These are phyloP conservation scores for Rhizophagus prolifer DNA, from an alignment of 192 early-diverging fungal species.

Conservation along the genomic window DNA sequence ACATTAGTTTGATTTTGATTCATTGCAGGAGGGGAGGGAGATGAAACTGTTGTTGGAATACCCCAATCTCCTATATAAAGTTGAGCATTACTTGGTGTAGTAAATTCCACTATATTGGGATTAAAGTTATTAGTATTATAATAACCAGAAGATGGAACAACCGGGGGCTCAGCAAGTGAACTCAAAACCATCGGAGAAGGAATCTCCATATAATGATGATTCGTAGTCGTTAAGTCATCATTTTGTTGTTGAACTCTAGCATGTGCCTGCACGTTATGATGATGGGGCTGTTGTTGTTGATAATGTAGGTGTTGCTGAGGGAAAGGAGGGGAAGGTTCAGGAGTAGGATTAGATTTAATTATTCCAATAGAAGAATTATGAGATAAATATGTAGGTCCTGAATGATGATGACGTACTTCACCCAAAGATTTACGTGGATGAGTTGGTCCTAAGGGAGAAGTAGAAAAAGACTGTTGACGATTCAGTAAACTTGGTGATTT, in stretches of 20 bases:
- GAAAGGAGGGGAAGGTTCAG: background rate
- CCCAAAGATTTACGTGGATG: background rate
- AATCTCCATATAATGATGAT: background rate
- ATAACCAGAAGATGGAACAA: conserved; percentile 8
- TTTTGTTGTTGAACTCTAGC: background rate
- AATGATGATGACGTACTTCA: background rate
- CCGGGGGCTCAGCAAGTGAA: background rate
- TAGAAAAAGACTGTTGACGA: background rate
- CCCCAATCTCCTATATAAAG: background rate
- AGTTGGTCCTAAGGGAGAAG: background rate
- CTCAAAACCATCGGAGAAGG: background rate
- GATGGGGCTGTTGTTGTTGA: background rate
- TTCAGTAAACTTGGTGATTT: background rate
- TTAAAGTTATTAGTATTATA: background rate
- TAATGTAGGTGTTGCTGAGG: background rate
- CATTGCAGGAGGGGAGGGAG: background rate
- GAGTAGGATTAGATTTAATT: background rate
- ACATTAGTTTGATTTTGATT: background rate
- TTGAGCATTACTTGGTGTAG: background rate
- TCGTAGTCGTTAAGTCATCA: background rate
- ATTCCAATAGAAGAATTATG: background rate
- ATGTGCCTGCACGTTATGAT: background rate
- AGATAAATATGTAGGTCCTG: background rate
- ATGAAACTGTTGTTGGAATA: background rate
- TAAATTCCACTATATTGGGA: background rate